Conservation (phyloP, 2,329 filamentous ascomycete species). For the Fusarium agapanthi region DNA sequence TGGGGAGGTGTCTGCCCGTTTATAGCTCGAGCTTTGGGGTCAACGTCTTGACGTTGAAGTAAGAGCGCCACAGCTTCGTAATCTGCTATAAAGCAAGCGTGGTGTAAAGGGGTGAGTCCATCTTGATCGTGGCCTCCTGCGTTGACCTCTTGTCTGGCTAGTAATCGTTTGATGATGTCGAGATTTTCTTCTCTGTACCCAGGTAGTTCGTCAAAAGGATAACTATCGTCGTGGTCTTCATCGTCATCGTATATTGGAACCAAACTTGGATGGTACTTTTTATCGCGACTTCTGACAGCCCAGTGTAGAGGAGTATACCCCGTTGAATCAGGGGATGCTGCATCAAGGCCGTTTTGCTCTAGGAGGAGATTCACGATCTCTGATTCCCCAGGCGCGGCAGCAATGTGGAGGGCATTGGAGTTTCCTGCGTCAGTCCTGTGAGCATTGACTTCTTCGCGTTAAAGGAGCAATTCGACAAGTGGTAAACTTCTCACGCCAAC, state of each 20-base stretch:
- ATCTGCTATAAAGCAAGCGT: not conserved
- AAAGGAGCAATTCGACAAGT: not conserved
- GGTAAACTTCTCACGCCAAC: not conserved
- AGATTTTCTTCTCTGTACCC: not conserved
- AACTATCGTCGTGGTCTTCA: not conserved
- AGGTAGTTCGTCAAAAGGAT: not conserved
- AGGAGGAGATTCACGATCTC: not conserved
- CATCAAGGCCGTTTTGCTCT: not conserved
- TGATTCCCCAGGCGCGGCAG: not conserved
- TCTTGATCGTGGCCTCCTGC: not conserved
- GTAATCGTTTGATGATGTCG: not conserved
- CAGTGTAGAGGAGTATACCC: constrained; percentile 1
- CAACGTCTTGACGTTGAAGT: constrained; percentile 2
- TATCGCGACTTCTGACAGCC: not conserved
- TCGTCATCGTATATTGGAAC: not conserved
- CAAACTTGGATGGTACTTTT: not conserved
- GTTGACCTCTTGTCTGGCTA: not conserved
- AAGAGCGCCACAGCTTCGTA: not conserved
- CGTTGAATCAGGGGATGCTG: not conserved
- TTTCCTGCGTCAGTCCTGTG: not conserved
- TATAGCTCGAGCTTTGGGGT: not conserved
- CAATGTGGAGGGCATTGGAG: not conserved
- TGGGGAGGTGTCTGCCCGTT: constrained; percentile 12
- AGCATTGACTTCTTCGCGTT: not conserved
- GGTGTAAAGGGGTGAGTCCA: not conserved